Percentiles rank a stretch among this genome's conserved stretches.
Conservation (phyloP, 768 basidiomycete species). For the Tulasnella sp. region DNA sequence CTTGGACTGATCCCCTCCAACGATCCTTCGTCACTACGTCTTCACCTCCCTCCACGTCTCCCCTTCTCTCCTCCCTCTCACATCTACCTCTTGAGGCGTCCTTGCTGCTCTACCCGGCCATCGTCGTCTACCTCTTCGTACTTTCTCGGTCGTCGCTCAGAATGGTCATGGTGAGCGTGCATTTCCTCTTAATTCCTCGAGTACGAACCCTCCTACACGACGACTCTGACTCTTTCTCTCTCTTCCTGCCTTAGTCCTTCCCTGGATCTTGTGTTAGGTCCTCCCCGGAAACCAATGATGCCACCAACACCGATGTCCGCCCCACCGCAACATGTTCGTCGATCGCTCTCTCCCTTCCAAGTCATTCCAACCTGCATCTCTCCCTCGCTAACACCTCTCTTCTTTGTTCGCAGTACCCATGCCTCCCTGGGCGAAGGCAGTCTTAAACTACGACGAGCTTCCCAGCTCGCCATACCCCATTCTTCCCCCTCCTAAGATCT, state of each 20-base stretch:
- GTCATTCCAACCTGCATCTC: background rate
- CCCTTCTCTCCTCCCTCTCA: too few species aligned
- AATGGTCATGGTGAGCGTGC: background rate
- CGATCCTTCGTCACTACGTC: too few species aligned
- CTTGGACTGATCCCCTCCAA: too few species aligned
- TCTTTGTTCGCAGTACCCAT: background rate
- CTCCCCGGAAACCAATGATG: background rate
- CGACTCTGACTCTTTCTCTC: background rate
- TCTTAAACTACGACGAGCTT: background rate
- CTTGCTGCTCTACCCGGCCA: too few species aligned
- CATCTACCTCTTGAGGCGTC: too few species aligned
- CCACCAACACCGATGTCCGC: too few species aligned
- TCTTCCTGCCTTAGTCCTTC: background rate
- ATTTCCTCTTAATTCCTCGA: background rate
- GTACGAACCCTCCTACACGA: background rate
- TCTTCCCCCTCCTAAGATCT: background rate
- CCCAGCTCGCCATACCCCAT: background rate
- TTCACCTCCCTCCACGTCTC: too few species aligned
- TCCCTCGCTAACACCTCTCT: background rate
- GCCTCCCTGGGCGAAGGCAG: background rate
- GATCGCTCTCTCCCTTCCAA: background rate
- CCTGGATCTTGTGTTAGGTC: background rate
- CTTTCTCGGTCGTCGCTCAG: background rate
- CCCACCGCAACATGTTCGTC: background rate
- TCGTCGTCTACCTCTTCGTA: background rate